Percentiles rank a stretch among this genome's conserved stretches.
phyloP scores from a whole-genome alignment of 169 alveolate species.

The Eimeria tenella region DNA sequence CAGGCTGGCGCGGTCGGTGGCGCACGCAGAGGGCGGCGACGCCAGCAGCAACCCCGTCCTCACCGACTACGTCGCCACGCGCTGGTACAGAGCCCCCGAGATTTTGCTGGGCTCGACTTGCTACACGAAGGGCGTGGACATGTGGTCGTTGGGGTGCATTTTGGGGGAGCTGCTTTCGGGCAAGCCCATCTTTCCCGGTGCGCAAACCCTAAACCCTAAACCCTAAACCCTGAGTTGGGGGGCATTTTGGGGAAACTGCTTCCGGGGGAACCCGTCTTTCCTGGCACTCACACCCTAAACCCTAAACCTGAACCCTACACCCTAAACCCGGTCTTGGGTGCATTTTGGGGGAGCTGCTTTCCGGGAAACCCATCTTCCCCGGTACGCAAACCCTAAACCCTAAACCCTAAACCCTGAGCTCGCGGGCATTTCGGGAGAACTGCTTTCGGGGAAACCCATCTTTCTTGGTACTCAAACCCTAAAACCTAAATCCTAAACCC shows the following conservation, averaged over 20 bases:
- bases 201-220: not conserved
- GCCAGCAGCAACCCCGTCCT: constrained; percentile 83
- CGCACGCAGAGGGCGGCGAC: constrained; percentile 53
- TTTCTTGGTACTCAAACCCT: not conserved
- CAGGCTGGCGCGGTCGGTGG: constrained; percentile 79
- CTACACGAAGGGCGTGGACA: constrained; percentile 99
- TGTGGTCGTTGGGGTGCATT: constrained; percentile 99
- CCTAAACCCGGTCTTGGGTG: too few species aligned
- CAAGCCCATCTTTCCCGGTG: constrained; percentile 98
- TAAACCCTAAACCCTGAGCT: too few species aligned
- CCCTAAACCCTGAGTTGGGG: not conserved
- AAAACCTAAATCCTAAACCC: too few species aligned
- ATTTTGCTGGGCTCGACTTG: constrained; percentile 94
- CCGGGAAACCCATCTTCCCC: constrained; percentile 89
- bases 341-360: too few species aligned
- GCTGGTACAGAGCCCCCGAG: constrained; percentile 97
- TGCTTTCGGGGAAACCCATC: too few species aligned
- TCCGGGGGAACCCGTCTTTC: constrained; percentile 97
- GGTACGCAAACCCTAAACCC: constrained; percentile 84
- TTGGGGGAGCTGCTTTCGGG: constrained; percentile 97
- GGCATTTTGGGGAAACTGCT: constrained; percentile 95
- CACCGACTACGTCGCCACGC: constrained; percentile 90
- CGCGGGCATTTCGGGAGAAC: too few species aligned
- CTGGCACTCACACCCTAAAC: constrained; percentile 88
- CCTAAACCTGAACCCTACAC: not conserved